Evolutionary conservation across 108 stramenopile species (phyloP), one percentile per base, ranked within the genome.

Genomic region (Pinguiococcus pyrenoidosus): DNA sequence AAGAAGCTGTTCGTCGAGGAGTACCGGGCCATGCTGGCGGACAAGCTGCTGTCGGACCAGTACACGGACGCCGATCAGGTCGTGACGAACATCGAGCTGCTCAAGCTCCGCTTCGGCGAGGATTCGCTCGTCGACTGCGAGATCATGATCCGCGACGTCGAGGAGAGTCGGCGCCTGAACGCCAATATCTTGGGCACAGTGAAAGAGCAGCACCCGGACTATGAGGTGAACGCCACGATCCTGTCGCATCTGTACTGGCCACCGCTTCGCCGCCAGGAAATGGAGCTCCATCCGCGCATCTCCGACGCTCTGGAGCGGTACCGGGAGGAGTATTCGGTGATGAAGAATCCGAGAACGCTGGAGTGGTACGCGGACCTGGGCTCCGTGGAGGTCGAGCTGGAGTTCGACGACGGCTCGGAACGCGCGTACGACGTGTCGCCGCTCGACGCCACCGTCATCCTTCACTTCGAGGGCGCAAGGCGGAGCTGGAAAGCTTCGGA

Each of bases 201-300:
- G 14, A 50, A 29, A 12, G 26, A 56, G 37, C 38, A 7, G 14
- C 22, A 34, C 22, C 39, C 14, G 32, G 17, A 23, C 18, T 18
- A 29, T 10, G 29, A 38, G 30, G 68, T 89, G 10, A 85, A 90
- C 47, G 81, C 78, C 16, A 76, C 80, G 7, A 83, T 93, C 26
- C 66, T 92, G 7, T 89, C 86, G 3, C 84, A 93, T 37, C 86
- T 87, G 39, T 96, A 89, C 66, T 96, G 95, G 95, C 95, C 95
- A 24, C 50, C 83, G n/a, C 59, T 92, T 28, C 78, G 81, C 32
- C 72, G 79, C 9, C 76, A 81, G 23, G 63, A 66, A 18, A 38
- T 92, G 57, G 81, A 77, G 44, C 74, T 84, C 29, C 91, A 93
- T 62, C 84, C 85, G 10, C 44, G 60, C 6, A 63, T 87, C 17